Conservation (phyloP, 2,329 filamentous ascomycete species). For the Phyllosticta citribraziliensis region DNA sequence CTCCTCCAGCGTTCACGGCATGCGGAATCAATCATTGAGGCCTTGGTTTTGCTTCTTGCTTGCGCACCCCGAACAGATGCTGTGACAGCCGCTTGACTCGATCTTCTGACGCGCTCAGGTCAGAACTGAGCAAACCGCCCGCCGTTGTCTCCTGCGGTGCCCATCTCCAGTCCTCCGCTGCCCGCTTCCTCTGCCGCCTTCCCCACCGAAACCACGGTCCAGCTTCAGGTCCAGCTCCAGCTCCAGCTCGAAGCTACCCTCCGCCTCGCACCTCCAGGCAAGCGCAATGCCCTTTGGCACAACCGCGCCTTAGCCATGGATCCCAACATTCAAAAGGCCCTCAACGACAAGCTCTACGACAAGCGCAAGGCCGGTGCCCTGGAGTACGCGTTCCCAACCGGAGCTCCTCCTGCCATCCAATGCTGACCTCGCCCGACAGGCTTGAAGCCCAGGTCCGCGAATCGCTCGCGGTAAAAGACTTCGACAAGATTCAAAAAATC, state of each 20-base stretch:
- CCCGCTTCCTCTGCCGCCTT: neutral
- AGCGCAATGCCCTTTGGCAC: slow-evolving; percentile 5
- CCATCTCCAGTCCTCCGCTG: neutral
- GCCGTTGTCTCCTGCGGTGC: too few species aligned
- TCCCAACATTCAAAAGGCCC: slow-evolving; percentile 72
- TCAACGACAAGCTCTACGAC: slow-evolving; percentile 98
- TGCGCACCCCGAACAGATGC: slow-evolving; percentile 6
- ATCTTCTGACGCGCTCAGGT: slow-evolving; percentile 1
- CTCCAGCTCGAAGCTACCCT: neutral
- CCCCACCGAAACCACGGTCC: neutral
- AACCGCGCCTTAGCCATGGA: slow-evolving; percentile 53
- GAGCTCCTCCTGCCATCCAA: neutral
- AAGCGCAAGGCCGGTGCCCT: slow-evolving; percentile 94
- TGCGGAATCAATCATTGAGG: neutral
- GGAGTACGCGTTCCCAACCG: slow-evolving; percentile 55
- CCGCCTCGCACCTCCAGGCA: neutral
- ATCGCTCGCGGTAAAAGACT: slow-evolving; percentile 64
- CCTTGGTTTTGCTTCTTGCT: neutral
- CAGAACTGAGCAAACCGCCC: neutral
- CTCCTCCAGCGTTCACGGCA: neutral
- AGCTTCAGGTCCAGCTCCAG: neutral
- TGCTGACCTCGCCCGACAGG: slow-evolving; percentile 36
- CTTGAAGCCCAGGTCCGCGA: slow-evolving; percentile 88
- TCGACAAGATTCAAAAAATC: slow-evolving; percentile 71
- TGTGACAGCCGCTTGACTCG: slow-evolving; percentile 1